Conservation (phyloP, 139 green algal genomes). For the Volvox africanus region DNA sequence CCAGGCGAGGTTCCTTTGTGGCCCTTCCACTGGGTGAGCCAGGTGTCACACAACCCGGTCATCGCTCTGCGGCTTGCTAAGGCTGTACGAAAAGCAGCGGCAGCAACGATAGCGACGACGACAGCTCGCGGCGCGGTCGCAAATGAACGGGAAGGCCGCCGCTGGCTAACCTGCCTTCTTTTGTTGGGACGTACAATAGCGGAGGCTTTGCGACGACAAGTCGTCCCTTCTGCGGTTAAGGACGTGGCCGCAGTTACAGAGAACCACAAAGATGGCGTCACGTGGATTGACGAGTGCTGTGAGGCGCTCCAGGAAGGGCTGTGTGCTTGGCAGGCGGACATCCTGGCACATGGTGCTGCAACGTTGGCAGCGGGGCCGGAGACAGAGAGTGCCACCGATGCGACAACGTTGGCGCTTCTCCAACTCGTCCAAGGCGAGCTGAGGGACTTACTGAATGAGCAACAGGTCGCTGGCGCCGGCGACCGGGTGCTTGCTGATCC, state of each 20-base stretch:
- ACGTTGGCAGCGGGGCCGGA: not conserved
- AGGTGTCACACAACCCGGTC: too few species aligned
- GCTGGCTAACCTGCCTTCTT: conserved; percentile 19
- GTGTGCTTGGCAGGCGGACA: conserved; percentile 2
- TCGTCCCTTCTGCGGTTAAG: not conserved
- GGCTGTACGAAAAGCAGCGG: too few species aligned
- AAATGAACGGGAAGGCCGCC: not conserved
- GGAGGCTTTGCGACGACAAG: not conserved
- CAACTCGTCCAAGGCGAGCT: not conserved
- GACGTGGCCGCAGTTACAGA: not conserved
- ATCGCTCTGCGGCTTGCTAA: too few species aligned
- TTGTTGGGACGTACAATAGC: not conserved
- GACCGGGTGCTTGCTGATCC: not conserved
- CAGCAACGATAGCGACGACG: too few species aligned
- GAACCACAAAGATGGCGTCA: not conserved
- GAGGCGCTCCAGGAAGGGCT: conserved; percentile 30
- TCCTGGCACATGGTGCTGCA: not conserved
- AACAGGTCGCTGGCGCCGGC: not conserved
- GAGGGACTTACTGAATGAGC: not conserved
- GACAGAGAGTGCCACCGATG: not conserved
- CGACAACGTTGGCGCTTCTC: not conserved
- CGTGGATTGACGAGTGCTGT: not conserved
- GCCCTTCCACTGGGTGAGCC: too few species aligned
- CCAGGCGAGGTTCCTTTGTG: too few species aligned
- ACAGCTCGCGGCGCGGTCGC: not conserved